These are phyloP conservation scores for Aphanomyces stellatus DNA, from an alignment of 352 stramenopile genomes.

Conservation along the genomic window DNA sequence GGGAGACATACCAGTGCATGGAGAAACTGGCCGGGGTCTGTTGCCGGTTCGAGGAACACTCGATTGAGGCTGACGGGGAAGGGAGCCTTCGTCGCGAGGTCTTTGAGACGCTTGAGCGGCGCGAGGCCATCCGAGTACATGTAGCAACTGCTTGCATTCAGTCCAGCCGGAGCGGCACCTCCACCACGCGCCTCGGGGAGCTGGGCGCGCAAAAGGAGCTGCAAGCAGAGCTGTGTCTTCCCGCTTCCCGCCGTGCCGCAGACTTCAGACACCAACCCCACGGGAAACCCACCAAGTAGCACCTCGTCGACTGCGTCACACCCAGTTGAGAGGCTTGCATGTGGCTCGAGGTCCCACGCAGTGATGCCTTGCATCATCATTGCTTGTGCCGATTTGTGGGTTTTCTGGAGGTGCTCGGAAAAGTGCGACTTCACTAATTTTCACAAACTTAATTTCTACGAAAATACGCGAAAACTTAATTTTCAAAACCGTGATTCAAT, in stretches of 20 bases:
- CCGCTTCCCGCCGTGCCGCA: slow-evolving; percentile 62
- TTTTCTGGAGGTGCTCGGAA: too few species aligned
- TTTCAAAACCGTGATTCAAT: too few species aligned
- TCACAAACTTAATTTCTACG: too few species aligned
- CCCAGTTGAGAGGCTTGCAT: slow-evolving; percentile 32
- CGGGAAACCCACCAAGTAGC: slow-evolving; percentile 53
- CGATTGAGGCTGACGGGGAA: slow-evolving; percentile 32
- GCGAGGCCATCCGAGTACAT: slow-evolving; percentile 69
- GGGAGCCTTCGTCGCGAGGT: slow-evolving; percentile 29
- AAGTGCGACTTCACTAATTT: too few species aligned
- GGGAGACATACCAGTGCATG: slow-evolving; percentile 60
- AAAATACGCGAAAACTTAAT: too few species aligned
- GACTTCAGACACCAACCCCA: slow-evolving; percentile 58
- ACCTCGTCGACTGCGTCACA: slow-evolving; percentile 47
- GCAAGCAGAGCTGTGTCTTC: slow-evolving; percentile 74
- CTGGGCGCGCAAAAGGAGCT: slow-evolving; percentile 61
- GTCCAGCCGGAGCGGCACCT: too few species aligned
- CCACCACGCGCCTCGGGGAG: slow-evolving; percentile 36
- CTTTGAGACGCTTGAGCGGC: slow-evolving; percentile 60
- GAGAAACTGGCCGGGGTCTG: slow-evolving; percentile 54
- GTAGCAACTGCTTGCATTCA: slow-evolving; percentile 63
- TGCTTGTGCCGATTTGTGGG: too few species aligned
- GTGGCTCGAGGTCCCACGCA: not conserved
- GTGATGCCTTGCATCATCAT: too few species aligned
- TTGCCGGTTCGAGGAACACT: slow-evolving; percentile 75